Percentiles rank a stretch among this genome's conserved stretches.
phyloP scores from a whole-genome alignment of 164 flowering plant genomes.

The Tetracentron sinense region DNA sequence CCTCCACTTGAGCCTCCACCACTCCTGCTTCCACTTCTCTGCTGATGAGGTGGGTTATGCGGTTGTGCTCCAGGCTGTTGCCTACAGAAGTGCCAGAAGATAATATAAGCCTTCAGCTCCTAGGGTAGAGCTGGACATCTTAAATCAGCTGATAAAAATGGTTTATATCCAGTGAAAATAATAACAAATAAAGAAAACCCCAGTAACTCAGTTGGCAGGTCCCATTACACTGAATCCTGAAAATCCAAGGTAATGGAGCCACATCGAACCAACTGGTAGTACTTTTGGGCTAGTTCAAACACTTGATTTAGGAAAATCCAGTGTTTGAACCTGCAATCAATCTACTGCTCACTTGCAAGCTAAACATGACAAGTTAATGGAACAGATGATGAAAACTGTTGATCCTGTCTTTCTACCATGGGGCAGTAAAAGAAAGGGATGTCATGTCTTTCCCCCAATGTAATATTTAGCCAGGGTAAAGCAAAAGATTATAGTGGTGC shows the following conservation, averaged over 20 bases:
- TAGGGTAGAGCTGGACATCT: not conserved
- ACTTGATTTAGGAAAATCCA: not conserved
- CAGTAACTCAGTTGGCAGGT: no score
- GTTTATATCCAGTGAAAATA: not conserved
- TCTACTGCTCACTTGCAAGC: not conserved
- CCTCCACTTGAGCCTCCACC: constrained; percentile 36
- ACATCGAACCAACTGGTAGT: not conserved
- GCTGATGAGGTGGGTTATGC: constrained; percentile 33
- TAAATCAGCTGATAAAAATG: not conserved
- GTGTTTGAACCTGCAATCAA: not conserved
- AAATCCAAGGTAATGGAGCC: no score
- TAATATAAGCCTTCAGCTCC: not conserved
- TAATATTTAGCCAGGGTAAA: not conserved
- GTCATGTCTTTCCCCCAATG: no score
- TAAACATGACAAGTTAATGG: not conserved
- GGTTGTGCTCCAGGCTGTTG: constrained; percentile 56
- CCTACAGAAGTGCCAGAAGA: constrained; percentile 19
- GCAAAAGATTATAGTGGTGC: constrained; percentile 12
- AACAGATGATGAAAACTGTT: not conserved
- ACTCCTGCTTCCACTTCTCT: constrained; percentile 28
- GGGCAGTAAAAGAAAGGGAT: not conserved
- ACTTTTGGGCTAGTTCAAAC: not conserved
- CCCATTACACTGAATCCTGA: no score
- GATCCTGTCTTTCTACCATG: not conserved
- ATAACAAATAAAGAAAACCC: not conserved